Conservation (phyloP, 2,329 filamentous ascomycete genomes). For the Coniochaeta sp. region DNA sequence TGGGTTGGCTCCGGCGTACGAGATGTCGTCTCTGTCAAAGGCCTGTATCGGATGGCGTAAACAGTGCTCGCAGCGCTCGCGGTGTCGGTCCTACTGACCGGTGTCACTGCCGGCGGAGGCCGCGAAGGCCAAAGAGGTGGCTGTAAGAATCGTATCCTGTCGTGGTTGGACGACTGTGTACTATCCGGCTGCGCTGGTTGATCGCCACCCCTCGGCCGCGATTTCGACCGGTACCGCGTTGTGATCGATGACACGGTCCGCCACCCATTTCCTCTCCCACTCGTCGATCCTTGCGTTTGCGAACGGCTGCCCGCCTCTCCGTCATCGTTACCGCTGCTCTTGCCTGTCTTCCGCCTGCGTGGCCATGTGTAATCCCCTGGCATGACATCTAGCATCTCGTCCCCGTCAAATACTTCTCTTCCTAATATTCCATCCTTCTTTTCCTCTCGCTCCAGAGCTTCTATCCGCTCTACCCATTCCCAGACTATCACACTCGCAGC, state of each 20-base stretch:
- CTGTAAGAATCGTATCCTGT: slow-evolving; percentile 29
- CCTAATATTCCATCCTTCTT: slow-evolving; percentile 90
- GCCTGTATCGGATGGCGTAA: slow-evolving; percentile 55
- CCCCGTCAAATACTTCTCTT: slow-evolving; percentile 85
- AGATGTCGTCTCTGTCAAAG: slow-evolving; percentile 43
- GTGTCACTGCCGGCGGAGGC: slow-evolving; percentile 47
- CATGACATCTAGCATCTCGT: slow-evolving; percentile 74
- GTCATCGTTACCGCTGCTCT: slow-evolving; percentile 16
- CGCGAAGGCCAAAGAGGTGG: slow-evolving; percentile 48
- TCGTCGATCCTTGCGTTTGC: slow-evolving; percentile 11
- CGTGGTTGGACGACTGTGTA: slow-evolving; percentile 14
- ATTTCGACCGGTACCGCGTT: slow-evolving; percentile 25
- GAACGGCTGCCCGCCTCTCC: slow-evolving; percentile 17
- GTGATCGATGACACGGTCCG: slow-evolving; percentile 31
- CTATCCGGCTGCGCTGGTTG: slow-evolving; percentile 5
- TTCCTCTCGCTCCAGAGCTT: slow-evolving; percentile 84
- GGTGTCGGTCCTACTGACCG: slow-evolving; percentile 54
- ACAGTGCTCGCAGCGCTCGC: slow-evolving; percentile 57
- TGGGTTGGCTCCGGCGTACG: slow-evolving; percentile 33
- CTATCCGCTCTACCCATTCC: slow-evolving; percentile 96
- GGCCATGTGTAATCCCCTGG: slow-evolving; percentile 42
- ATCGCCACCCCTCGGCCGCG: slow-evolving; percentile 10
- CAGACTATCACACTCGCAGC: slow-evolving; percentile 94
- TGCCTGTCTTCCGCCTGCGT: slow-evolving; percentile 25
- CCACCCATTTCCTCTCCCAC: slow-evolving; percentile 27